Percentiles rank a stretch among this genome's conserved stretches.
Evolutionary conservation across 164 flowering plant species (phyloP).

Genomic region (Umbilicus rupestris): DNA sequence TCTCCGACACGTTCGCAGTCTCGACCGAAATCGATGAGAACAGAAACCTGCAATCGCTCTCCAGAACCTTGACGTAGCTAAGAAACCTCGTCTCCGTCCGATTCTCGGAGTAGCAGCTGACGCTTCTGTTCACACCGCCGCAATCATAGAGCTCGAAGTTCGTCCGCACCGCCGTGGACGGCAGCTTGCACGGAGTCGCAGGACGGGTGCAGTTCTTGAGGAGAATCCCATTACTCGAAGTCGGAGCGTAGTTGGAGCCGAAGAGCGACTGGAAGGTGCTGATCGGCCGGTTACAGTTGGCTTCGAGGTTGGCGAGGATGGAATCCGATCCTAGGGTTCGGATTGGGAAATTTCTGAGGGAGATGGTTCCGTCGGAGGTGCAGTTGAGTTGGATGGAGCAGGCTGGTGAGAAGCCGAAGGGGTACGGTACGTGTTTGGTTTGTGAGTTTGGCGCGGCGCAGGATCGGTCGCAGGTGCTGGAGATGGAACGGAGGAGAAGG

Average conservation of each 20-base stretch:
- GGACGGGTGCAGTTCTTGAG: conserved; percentile 30
- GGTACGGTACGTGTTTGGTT: conserved; percentile 24
- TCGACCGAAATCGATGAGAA: conserved; percentile 37
- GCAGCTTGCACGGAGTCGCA: conserved; percentile 21
- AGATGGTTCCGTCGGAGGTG: conserved; percentile 16
- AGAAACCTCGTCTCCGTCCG: conserved; percentile 16
- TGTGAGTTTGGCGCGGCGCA: conserved; percentile 19
- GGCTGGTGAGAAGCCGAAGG: conserved; percentile 62
- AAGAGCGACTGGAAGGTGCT: conserved; percentile 18
- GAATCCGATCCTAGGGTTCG: conserved; percentile 21
- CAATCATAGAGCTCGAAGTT: conserved; percentile 24
- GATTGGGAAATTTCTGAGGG: conserved; percentile 33
- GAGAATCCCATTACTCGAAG: conserved; percentile 45
- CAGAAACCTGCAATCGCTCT: conserved; percentile 24
- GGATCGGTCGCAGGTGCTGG: conserved; percentile 18
- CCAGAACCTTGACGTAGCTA: conserved; percentile 7
- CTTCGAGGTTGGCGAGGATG: conserved; percentile 27
- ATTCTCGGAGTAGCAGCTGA: conserved; percentile 31
- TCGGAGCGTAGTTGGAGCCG: conserved; percentile 36
- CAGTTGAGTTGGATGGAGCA: conserved; percentile 58
- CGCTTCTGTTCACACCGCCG: not conserved
- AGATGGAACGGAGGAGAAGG: conserved; percentile 7
- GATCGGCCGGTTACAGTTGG: conserved; percentile 48
- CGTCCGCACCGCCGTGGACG: conserved; percentile 21
- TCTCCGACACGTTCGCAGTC: conserved; percentile 5